Evolutionary conservation across 1,284 basidiomycete species (phyloP), one percentile per base, ranked within the genome.

Genomic region (Trametes sp.): DNA sequence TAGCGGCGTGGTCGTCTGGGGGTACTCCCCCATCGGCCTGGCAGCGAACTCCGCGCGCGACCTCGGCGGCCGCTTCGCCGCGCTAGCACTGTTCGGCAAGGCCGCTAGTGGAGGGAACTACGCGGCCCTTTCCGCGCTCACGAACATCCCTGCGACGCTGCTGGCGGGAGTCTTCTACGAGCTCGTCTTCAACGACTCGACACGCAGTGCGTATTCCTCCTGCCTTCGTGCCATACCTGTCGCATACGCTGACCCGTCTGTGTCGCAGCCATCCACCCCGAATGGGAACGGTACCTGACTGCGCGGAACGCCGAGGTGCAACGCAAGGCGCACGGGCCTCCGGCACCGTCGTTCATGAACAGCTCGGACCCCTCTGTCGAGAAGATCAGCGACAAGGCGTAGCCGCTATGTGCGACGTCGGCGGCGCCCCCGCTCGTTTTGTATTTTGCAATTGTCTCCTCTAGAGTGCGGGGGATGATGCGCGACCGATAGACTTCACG

Each of bases 31-130:
- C 4, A 77, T 80, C 31, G 82, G 81, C 29, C 70, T 90, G 61
- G 82, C 86, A 14, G 78, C 87, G 21, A 91, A 91, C 72, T 75
- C 87, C 1, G 88, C 89, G 33, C 86, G 89, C 67, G 89, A 91
- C 70, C 46, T 92, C 51, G 89, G 89, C 21, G 86, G 81, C 2
- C 83, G 88, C 19, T 66, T 90, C 26, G 80, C 81, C 63, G 84
- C 80, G 5, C 66, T 90, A 70, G 79, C 85, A 0, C 80, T 90
- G 50, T 90, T 84, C 81, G 88, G 88, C 4, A 70, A 46, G 2
- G 67, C 75, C 61, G 88, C 87, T 21, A 72, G 76, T 23, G 87
- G 87, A 26, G 86, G 87, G 4, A 68, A 69, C 19, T 90, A 89
- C 69, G 85, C 87, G 4, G 88, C 87, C 0, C 81, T 91, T 42